Evolutionary conservation across 495 filamentous ascomycete species (phyloP).

Genomic region (Talaromyces trachyspermus): DNA sequence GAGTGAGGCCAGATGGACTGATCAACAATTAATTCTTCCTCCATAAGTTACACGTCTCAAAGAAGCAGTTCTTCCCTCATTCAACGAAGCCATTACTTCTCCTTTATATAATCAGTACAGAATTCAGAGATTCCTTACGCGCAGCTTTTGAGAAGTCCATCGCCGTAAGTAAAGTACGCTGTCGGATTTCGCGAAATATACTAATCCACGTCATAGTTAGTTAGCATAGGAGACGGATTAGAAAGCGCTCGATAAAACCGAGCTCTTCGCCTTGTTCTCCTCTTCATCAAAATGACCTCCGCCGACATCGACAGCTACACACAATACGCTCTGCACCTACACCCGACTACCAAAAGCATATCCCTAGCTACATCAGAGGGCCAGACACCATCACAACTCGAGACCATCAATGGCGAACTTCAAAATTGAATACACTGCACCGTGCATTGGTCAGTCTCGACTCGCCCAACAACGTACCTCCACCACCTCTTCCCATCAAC

Average conservation of each 20-base stretch:
- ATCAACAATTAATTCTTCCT: not conserved
- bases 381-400: slow-evolving; percentile 29
- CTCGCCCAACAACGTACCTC: slow-evolving; percentile 52
- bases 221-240: too few relatives aligned
- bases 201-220: too few relatives aligned
- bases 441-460: slow-evolving; percentile 54
- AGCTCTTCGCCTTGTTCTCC: not conserved
- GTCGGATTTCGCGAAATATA: too few relatives aligned
- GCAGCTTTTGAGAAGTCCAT: too few relatives aligned
- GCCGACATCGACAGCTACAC: slow-evolving; percentile 62
- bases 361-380: slow-evolving; percentile 52
- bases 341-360: slow-evolving; percentile 71
- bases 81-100: too few relatives aligned
- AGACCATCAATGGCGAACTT: slow-evolving; percentile 57
- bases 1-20: slow-evolving; percentile 10
- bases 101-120: too few relatives aligned
- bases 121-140: too few relatives aligned
- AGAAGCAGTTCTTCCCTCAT: too few relatives aligned
- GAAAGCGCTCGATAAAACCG: too few relatives aligned
- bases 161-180: not conserved
- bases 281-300: slow-evolving; percentile 22
- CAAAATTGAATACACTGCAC: slow-evolving; percentile 66
- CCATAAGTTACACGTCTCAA: not conserved
- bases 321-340: slow-evolving; percentile 71
- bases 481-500: slow-evolving; percentile 73